Conservation (phyloP, 1,284 basidiomycete genomes). For the Ceratobasidium sp. region DNA sequence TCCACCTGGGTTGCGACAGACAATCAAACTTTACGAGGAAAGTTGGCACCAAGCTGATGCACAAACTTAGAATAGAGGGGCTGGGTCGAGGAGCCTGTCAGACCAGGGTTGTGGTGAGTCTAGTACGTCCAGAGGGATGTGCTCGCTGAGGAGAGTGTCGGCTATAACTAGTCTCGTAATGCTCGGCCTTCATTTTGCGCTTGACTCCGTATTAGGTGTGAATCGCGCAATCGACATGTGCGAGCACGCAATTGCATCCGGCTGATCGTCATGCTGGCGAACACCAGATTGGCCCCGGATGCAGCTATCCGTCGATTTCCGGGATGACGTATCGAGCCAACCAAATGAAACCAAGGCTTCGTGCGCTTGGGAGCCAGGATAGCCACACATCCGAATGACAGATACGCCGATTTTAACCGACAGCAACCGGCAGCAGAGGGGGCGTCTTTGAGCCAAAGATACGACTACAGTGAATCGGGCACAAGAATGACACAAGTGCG, state of each 20-base stretch:
- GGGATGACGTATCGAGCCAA: not conserved
- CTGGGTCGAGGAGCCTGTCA: conserved; percentile 33
- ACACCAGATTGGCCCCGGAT: conserved; percentile 9
- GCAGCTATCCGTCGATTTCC: not conserved
- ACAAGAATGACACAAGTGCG: too few relatives aligned
- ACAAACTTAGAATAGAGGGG: not conserved
- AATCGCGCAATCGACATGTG: conserved; percentile 35
- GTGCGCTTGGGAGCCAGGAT: not conserved
- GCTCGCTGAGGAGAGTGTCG: not conserved
- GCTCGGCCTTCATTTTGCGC: not conserved
- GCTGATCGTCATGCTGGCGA: not conserved
- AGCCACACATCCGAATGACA: too few relatives aligned
- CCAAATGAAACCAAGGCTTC: not conserved
- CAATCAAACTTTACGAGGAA: conserved; percentile 32
- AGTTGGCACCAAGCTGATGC: not conserved
- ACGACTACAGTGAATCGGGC: not conserved
- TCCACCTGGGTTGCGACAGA: not conserved
- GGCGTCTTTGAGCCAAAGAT: not conserved
- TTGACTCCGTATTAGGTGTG: conserved; percentile 11
- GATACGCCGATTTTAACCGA: too few relatives aligned
- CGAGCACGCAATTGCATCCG: conserved; percentile 43
- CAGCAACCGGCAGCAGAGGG: too few relatives aligned
- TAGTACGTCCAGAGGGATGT: conserved; percentile 1
- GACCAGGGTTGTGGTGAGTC: not conserved
- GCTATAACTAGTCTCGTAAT: not conserved